Evolutionary conservation across 2,329 filamentous ascomycete species (phyloP).

Genomic region (Allantophomopsis lycopodina): DNA sequence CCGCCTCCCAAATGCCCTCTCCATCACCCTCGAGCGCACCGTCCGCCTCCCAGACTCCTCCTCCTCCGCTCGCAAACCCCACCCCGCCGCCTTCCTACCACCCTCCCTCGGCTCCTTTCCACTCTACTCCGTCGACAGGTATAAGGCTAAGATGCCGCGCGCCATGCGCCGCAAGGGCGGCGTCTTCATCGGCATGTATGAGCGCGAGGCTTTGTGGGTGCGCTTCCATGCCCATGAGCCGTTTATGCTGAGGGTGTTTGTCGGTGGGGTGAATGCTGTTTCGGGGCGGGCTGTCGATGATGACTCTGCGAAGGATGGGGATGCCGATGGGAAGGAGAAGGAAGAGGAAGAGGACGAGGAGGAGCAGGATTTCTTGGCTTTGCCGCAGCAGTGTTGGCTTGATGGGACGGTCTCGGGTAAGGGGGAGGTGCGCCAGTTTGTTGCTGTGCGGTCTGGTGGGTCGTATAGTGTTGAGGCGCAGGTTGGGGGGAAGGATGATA

Average conservation of each 20-base stretch:
- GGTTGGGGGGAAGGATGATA: constrained; percentile 21
- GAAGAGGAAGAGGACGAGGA: no score
- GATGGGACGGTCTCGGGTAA: constrained; percentile 23
- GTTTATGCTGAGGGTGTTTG: constrained; percentile 25
- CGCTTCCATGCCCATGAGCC: constrained; percentile 11
- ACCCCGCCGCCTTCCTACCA: constrained; percentile 18
- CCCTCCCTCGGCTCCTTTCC: constrained; percentile 23
- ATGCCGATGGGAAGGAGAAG: no score
- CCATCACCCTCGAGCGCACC: constrained; percentile 24
- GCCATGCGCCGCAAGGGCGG: constrained; percentile 25
- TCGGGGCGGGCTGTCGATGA: constrained; percentile 13
- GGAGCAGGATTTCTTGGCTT: constrained; percentile 27
- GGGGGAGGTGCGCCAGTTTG: constrained; percentile 26
- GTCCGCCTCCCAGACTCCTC: constrained; percentile 26
- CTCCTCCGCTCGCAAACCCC: no score
- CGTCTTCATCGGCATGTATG: constrained; percentile 31
- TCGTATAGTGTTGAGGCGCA: constrained; percentile 27
- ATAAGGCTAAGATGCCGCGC: constrained; percentile 17
- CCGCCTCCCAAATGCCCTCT: constrained; percentile 6
- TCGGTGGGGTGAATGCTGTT: constrained; percentile 27
- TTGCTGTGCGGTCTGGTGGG: constrained; percentile 23
- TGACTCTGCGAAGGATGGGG: no score
- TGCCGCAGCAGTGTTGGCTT: constrained; percentile 24
- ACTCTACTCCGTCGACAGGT: constrained; percentile 21
- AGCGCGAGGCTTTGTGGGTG: constrained; percentile 29